Evolutionary conservation across 139 green algal species (phyloP).

Genomic region (Chlorella sp.): DNA sequence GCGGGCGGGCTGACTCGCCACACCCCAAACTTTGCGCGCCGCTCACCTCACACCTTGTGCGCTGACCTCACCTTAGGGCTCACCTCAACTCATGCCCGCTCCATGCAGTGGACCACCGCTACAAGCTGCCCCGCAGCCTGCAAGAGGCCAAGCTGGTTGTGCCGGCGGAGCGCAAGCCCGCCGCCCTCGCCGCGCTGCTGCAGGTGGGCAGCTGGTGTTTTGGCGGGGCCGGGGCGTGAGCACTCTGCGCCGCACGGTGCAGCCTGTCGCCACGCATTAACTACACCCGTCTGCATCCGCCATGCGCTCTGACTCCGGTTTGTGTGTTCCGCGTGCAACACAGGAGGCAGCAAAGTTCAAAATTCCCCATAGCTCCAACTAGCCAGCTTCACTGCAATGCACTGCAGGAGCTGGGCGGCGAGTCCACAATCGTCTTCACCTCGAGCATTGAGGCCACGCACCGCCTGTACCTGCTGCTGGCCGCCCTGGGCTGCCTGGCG

Average conservation of each 20-base stretch:
- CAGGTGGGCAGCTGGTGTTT: background rate
- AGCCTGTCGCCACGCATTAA: background rate
- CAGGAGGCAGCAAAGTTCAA: too few species aligned
- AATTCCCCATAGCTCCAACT: too few species aligned
- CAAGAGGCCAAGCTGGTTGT: slow-evolving; percentile 81
- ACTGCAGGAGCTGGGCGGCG: slow-evolving; percentile 38
- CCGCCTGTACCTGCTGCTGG: slow-evolving; percentile 46
- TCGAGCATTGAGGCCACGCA: slow-evolving; percentile 84
- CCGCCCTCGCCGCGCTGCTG: slow-evolving; percentile 76
- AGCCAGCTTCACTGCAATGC: too few species aligned
- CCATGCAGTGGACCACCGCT: slow-evolving; percentile 48
- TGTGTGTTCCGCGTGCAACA: too few species aligned
- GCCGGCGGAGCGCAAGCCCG: slow-evolving; percentile 69
- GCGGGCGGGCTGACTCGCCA: too few species aligned
- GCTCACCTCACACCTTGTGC: too few species aligned
- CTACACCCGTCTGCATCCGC: background rate
- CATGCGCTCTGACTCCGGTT: too few species aligned
- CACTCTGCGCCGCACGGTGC: background rate
- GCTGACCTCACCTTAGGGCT: background rate
- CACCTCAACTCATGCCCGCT: background rate
- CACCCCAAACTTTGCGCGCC: too few species aligned
- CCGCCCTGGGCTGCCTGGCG: slow-evolving; percentile 9
- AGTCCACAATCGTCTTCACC: slow-evolving; percentile 84
- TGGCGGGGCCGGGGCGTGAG: background rate
- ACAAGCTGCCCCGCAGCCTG: slow-evolving; percentile 76